Base-by-base conservation (phyloP, 2,329 filamentous ascomycete genomes). In the Zasmidium citrigriseum region DNA sequence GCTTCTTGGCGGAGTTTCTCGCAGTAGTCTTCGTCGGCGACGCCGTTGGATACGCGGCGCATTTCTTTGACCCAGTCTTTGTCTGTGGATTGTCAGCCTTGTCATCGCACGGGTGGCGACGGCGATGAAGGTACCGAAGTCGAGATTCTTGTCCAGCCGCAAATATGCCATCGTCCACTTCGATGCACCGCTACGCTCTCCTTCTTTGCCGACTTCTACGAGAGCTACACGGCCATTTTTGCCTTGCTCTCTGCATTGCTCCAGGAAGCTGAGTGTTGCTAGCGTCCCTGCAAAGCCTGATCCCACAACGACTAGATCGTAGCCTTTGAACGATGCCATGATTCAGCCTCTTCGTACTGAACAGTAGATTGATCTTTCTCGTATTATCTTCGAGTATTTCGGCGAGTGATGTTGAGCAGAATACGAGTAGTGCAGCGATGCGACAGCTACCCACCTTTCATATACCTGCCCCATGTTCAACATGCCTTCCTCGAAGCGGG, bases 121-220 rank as follows among this genome's bases (percentile, higher is more conserved):
- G n/a, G 21, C n/a, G 47, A 27, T 9, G 25, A 18, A 11, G 60
- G 23, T 59, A 67, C 63, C 66, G 56, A 73, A 75, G 52, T 67
- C 61, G 18, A 73, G 63, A 54, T 77, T 67, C 58, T 72, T 72
- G 65, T 76, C 74, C 5, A 78, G 61, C n/a, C 74, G 66, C 7
- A 78, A 67, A 58, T 76, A 77, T 4, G 76, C 74, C 72, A 76
- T 76, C 2, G 74, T 77, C 75, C 75, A 77, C 51, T 74, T 68
- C 9, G 70, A 75, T 34, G 75, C 75, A 44, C 75, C 75, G 56
- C 73, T 76, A 57, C 75, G 71, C 61, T 77, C 76, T 24, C 71
- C 73, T 20, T 73, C 67, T 55, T 72, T 73, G 29, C 75, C 74
- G 5, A 72, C 74, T 62, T 77, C 75, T 34, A 77, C 68, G 23